A percentile compares a stretch with the other conserved stretches of the same genome.
Evolutionary conservation across 495 filamentous ascomycete genomes (phyloP).

Genomic region (Penicillium dipodomyicola): DNA sequence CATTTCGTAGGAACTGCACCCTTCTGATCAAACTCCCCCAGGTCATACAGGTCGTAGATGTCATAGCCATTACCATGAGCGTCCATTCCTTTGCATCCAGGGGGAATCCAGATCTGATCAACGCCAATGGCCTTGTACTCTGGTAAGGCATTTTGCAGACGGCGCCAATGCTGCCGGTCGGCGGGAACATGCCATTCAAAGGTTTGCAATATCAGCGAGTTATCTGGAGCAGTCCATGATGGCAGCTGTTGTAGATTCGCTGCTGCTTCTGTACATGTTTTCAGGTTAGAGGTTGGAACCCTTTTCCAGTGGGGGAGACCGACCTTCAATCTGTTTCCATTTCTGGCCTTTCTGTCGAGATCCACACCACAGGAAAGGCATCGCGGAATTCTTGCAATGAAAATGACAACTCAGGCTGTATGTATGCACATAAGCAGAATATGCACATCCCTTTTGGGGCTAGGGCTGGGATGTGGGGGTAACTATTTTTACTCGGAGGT

Average conservation of each 20-base stretch:
- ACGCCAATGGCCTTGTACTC: constrained; percentile 59
- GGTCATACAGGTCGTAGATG: constrained; percentile 72
- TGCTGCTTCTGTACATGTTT: constrained; percentile 25
- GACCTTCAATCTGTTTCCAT: constrained; percentile 11
- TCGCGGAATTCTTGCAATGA: background rate
- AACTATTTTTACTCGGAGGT: background rate
- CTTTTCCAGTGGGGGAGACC: background rate
- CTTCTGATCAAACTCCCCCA: constrained; percentile 77
- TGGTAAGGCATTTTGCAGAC: constrained; percentile 54
- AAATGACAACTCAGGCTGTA: background rate
- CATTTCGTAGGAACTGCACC: constrained; percentile 64
- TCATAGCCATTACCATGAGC: constrained; percentile 70
- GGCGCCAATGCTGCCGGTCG: constrained; percentile 62
- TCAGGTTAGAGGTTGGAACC: background rate
- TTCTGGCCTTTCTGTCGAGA: constrained; percentile 1
- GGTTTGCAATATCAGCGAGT: constrained; percentile 64
- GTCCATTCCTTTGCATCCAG: constrained; percentile 67
- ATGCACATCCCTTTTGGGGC: background rate
- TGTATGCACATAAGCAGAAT: background rate
- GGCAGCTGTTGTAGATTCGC: constrained; percentile 30
- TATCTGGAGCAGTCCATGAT: constrained; percentile 44
- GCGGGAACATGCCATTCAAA: constrained; percentile 76
- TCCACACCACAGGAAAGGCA: constrained; percentile 7
- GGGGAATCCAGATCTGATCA: constrained; percentile 69
- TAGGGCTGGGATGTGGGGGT: background rate